Conservation (phyloP, 208 protist species). For the Crithidia expoeki region DNA sequence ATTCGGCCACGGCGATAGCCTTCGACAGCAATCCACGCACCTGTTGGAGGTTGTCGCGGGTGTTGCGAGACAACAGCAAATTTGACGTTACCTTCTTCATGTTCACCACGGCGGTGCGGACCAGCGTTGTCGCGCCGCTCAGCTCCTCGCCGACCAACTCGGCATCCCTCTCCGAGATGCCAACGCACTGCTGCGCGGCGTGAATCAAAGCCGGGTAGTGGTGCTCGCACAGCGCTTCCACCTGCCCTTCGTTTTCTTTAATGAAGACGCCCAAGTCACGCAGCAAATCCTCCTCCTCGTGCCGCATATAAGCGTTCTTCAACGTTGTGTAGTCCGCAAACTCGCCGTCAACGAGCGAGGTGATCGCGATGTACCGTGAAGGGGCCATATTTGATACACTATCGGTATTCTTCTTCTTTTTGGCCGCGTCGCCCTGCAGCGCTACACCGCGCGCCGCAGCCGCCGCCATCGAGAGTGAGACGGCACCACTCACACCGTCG, state of each 20-base stretch:
- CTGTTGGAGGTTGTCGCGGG: slow-evolving; percentile 64
- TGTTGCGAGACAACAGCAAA: slow-evolving; percentile 65
- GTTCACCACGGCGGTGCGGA: slow-evolving; percentile 70
- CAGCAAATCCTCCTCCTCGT: slow-evolving; percentile 81
- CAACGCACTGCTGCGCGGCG: slow-evolving; percentile 81
- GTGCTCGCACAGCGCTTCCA: slow-evolving; percentile 84
- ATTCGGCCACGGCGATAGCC: slow-evolving; percentile 69
- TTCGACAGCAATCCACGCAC: slow-evolving; percentile 59
- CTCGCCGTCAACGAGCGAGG: slow-evolving; percentile 86
- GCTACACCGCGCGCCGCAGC: slow-evolving; percentile 24
- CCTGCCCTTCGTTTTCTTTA: slow-evolving; percentile 84
- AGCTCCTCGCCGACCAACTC: slow-evolving; percentile 87
- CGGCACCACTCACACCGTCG: slow-evolving; percentile 4
- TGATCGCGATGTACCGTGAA: slow-evolving; percentile 82
- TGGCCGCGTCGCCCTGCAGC: slow-evolving; percentile 23
- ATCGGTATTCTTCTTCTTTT: slow-evolving; percentile 32
- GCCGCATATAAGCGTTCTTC: slow-evolving; percentile 77
- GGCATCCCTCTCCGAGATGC: slow-evolving; percentile 83
- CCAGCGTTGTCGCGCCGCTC: slow-evolving; percentile 71
- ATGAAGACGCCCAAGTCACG: slow-evolving; percentile 79
- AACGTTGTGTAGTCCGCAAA: slow-evolving; percentile 90
- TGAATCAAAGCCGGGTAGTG: slow-evolving; percentile 90
- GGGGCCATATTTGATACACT: slow-evolving; percentile 53
- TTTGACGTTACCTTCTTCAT: slow-evolving; percentile 76
- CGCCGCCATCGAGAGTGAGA: slow-evolving; percentile 12